Base-by-base conservation (phyloP, 2,329 filamentous ascomycete species). In the Aspergillus fumigatiaffinis region DNA sequence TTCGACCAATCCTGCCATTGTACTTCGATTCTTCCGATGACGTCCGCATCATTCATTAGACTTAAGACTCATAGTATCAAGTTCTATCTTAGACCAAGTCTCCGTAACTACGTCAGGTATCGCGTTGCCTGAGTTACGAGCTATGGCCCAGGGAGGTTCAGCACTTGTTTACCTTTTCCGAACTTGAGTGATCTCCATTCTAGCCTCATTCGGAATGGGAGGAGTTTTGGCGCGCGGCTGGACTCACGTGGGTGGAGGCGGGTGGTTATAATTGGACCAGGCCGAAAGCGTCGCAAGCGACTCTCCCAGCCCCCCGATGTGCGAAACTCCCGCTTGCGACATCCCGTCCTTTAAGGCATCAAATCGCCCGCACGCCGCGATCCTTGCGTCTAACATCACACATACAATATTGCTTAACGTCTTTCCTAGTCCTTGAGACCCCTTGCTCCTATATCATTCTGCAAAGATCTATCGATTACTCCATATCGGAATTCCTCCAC, bases 301-400 rank as follows among this genome's bases (percentile, higher is more conserved):
- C 59, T 52, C 26, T 60, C 60, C 64, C 65, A 65, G 60, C 63
- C 65, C 65, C 62, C 63, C 56, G 58, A 53, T 58, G 55, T 64
- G 60, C 57, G 51, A 59, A 57, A 53, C 59, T 54, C 63, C 57
- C 56, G 55, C 55, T 54, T 57, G 52, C 63, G 64, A 60, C 54
- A 58, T 60, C 57, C 58, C 44, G 23, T 14, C 44, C 44, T 47
- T 63, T 68, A 64, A 66, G 65, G 65, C 64, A 66, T 67, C 65
- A 66, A 65, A 57, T 47, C 50, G 48, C 54, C 61, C 50, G 29
- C 35, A 48, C 52, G 29, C 44, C n/a, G 28, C 51, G 48, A 60
- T 64, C 60, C 59, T 63, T 66, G 51, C 62, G 61, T 60, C 54
- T 58, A 57, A 56, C 54, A 54, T 60, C 46, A 58, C 51, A 57